A percentile compares a stretch with the other conserved stretches of the same genome.
phyloP scores from a whole-genome alignment of 108 stramenopile genomes.

The Asterionellopsis glacialis region DNA sequence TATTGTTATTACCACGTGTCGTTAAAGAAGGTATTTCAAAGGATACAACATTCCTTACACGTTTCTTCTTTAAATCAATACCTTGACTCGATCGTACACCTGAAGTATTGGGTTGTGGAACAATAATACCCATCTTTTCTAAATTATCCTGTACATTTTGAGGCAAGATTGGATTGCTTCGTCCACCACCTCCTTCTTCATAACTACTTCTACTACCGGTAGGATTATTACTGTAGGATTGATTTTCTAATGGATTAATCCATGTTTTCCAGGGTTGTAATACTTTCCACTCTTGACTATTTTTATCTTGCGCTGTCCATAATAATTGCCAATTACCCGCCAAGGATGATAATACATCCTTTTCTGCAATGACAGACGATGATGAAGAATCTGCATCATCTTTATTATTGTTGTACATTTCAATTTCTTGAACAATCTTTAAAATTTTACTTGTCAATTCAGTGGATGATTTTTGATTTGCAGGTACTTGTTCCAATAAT shows the following conservation, averaged over 20 bases:
- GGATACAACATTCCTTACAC: slow-evolving; percentile 68
- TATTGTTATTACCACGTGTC: slow-evolving; percentile 19
- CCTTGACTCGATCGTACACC: slow-evolving; percentile 56
- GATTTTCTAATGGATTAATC: slow-evolving; percentile 82
- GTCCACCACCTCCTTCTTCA: slow-evolving; percentile 9
- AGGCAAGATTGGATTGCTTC: slow-evolving; percentile 67
- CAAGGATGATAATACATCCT: slow-evolving; percentile 43
- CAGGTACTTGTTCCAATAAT: too few species aligned
- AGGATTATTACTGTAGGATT: slow-evolving; percentile 80
- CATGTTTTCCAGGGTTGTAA: slow-evolving; percentile 30
- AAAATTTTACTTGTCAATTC: too few species aligned
- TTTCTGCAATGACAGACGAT: slow-evolving; percentile 7
- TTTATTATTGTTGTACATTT: too few species aligned
- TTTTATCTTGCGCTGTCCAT: slow-evolving; percentile 79
- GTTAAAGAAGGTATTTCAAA: slow-evolving; percentile 27
- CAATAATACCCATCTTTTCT: slow-evolving; percentile 58
- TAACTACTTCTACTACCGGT: too few species aligned
- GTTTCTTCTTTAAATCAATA: slow-evolving; percentile 59
- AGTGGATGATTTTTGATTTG: too few species aligned
- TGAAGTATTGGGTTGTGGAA: slow-evolving; percentile 10
- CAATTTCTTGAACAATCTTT: too few species aligned
- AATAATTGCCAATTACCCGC: slow-evolving; percentile 75
- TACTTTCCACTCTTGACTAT: slow-evolving; percentile 20
- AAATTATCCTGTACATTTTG: slow-evolving; percentile 56
- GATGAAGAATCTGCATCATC: too few species aligned